These are phyloP conservation scores for Stygiomarasmius scandens DNA, from an alignment of 1,284 basidiomycete species.

Conservation along the genomic window DNA sequence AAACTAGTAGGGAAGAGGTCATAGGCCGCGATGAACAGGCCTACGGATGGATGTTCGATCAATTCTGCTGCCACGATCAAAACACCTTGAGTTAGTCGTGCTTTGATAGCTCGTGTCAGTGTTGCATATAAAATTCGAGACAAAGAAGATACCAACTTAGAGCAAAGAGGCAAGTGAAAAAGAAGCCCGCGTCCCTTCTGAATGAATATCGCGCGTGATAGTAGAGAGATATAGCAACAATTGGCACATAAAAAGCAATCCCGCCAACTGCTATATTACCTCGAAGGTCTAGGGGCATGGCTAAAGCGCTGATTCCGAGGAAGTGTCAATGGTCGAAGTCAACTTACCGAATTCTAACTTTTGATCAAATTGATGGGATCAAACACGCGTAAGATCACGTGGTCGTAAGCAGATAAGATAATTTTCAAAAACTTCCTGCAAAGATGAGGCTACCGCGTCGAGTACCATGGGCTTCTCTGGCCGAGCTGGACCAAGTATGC, in stretches of 20 bases:
- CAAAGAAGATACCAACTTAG: conserved; percentile 37
- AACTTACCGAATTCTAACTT: no score
- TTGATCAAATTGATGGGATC: background rate
- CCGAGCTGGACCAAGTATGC: conserved; percentile 83
- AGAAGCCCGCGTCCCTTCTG: conserved; percentile 59
- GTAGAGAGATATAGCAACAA: conserved; percentile 45
- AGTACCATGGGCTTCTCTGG: conserved; percentile 78
- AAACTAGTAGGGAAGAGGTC: conserved; percentile 60
- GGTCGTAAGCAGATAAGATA: conserved; percentile 11
- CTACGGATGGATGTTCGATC: conserved; percentile 34
- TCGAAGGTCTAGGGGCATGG: conserved; percentile 43
- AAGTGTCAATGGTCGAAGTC: no score
- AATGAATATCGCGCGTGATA: conserved; percentile 55
- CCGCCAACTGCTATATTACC: conserved; percentile 61
- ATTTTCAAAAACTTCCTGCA: background rate
- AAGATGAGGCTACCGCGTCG: conserved; percentile 79
- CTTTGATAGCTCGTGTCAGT: conserved; percentile 33
- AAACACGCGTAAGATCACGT: background rate
- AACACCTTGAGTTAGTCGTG: conserved; percentile 58
- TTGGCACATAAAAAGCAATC: conserved; percentile 56
- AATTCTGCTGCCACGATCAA: conserved; percentile 57
- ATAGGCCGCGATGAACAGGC: conserved; percentile 51
- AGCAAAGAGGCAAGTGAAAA: conserved; percentile 59
- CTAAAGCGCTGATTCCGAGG: no score
- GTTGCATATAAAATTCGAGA: conserved; percentile 10